Evolutionary conservation across 345 rosid genomes (phyloP), one percentile per base, ranked within the genome.

Genomic region (Populus pruinosa): DNA sequence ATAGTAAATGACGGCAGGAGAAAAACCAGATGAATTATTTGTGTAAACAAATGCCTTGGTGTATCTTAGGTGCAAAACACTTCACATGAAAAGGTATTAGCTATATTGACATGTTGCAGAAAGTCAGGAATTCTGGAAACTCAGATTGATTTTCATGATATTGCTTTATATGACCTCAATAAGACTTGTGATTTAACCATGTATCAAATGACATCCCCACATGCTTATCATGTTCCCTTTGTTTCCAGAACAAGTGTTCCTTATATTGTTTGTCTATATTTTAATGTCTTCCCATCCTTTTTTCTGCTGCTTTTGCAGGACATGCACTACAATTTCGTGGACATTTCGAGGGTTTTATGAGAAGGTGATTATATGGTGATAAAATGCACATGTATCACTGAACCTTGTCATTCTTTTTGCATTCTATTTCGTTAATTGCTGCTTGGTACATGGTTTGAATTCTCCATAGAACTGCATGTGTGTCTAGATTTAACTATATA

Each of bases 271-370:
- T 16, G 20, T 59, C 29, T n/a, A 23, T 56, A 27, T 44, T 29
- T 69, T 31, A 17, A 25, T 27, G 6, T 25, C 35, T 18, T 1
- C 3, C 20, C 20, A 0, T 36, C 36, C 44, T 41, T 41, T 41
- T 65, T 27, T 12, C 31, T 63, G 11, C 74, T 73, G 47, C 61
- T 31, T 67, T 35, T 36, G 23, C 88, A 91, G 93, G 84, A 91
- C 95, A 63, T 91, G 95, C 76, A 91, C 93, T 13, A 91, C 93
- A 8, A 93, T 91, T 70, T 89, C 93, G 10, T 91, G 95, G 95
- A 91, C 93, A 67, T 91, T 91, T 78, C 88, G 93, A 35, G 88
- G 88, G 70, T 91, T 91, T 74, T 91, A 91, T 82, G 93, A 91
- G 90, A 91, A 91, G 95, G 95, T 88, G 59, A 82, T 71, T 75